These are phyloP conservation scores for Euptelea pleiosperma DNA, from an alignment of 164 flowering plant genomes.

Conservation along the genomic window DNA sequence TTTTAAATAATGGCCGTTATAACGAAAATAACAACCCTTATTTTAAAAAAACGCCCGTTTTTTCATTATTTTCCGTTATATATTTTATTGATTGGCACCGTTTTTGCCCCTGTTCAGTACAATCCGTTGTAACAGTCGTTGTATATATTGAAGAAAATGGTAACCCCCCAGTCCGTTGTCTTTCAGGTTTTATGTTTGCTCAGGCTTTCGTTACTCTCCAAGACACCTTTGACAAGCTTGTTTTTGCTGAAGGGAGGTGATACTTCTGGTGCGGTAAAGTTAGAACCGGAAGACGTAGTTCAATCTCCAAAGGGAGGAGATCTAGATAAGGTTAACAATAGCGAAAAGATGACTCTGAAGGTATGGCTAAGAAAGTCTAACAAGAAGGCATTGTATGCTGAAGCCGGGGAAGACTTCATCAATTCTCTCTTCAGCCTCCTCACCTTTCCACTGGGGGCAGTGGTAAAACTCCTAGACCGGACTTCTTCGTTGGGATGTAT, in stretches of 20 bases:
- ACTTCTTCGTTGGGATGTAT: constrained; percentile 10
- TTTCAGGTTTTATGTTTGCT: background rate
- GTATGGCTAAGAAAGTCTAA: background rate
- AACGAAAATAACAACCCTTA: too few relatives aligned
- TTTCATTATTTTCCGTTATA: too few relatives aligned
- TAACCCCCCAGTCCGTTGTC: too few relatives aligned
- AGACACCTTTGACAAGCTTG: constrained; percentile 7
- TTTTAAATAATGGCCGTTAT: too few relatives aligned
- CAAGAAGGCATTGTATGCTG: constrained; percentile 8
- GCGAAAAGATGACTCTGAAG: background rate
- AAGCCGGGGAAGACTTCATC: constrained; percentile 15
- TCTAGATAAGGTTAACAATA: background rate
- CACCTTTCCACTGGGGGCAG: constrained; percentile 17
- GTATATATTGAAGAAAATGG: too few relatives aligned
- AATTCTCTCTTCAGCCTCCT: constrained; percentile 25
- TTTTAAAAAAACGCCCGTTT: too few relatives aligned
- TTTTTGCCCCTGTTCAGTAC: too few relatives aligned
- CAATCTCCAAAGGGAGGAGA: background rate
- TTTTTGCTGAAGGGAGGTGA: background rate
- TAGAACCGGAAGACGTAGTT: background rate
- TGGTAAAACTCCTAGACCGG: constrained; percentile 5
- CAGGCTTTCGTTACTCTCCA: constrained; percentile 2
- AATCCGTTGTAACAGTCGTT: too few relatives aligned
- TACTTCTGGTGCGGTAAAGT: too few relatives aligned
- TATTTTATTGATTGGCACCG: too few relatives aligned